phyloP scores from a whole-genome alignment of 176 grass and related monocot species.

The Bromus sterilis region DNA sequence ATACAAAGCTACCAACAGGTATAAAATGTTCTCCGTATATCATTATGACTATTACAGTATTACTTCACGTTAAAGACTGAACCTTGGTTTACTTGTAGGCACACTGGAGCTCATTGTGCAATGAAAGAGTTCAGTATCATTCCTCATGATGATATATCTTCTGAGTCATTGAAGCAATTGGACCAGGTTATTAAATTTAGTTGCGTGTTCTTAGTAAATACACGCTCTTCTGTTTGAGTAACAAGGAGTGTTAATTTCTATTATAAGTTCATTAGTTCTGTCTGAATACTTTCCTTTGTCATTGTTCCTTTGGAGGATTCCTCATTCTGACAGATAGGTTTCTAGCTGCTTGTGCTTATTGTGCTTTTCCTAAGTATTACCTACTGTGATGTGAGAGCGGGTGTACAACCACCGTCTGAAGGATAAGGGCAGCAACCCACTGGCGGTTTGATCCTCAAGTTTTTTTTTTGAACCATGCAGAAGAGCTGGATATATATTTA shows the following conservation, averaged over 20 bases:
- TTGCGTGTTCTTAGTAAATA: background rate
- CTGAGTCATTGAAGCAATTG: constrained; percentile 69
- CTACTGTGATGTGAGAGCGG: background rate
- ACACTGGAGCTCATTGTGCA: constrained; percentile 85
- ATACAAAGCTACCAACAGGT: constrained; percentile 82
- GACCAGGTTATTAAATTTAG: constrained; percentile 58
- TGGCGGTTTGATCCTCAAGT: background rate
- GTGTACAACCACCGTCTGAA: background rate
- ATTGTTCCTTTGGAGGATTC: background rate
- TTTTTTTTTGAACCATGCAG: too few species aligned
- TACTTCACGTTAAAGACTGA: constrained; percentile 14
- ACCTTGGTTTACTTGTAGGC: constrained; percentile 21
- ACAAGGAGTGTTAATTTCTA: background rate
- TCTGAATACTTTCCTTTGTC: background rate
- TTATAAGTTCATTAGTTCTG: background rate
- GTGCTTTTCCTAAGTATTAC: background rate
- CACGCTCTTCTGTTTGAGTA: background rate
- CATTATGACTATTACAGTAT: background rate
- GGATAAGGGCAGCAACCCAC: background rate
- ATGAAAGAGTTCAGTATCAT: constrained; percentile 94
- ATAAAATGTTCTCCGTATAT: constrained; percentile 16
- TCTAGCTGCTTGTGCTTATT: background rate
- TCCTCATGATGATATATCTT: constrained; percentile 68
- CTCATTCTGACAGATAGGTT: background rate
- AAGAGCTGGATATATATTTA: too few species aligned